These are phyloP conservation scores for Ophiostoma triangulosporum DNA, from an alignment of 2,329 filamentous ascomycete species.

Conservation along the genomic window DNA sequence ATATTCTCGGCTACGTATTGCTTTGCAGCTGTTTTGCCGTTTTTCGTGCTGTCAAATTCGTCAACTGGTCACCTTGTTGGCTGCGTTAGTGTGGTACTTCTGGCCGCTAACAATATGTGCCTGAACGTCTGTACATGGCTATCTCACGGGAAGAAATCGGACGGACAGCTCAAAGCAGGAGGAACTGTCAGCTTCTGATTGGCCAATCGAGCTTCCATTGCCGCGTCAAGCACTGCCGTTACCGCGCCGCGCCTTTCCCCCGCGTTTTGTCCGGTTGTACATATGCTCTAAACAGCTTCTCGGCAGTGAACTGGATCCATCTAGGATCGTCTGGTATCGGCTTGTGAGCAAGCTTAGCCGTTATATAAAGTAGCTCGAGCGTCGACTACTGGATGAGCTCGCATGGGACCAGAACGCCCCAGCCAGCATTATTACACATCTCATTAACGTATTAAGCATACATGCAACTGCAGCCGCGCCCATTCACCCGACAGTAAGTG, in stretches of 20 bases:
- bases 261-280: constrained; percentile 4
- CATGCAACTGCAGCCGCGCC: no score
- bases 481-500: no score
- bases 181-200: neutral
- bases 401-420: neutral
- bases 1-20: neutral
- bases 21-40: neutral
- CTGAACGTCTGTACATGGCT: neutral
- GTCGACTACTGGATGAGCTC: no score
- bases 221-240: neutral
- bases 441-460: no score
- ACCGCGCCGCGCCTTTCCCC: constrained; percentile 2
- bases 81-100: constrained; percentile 3
- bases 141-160: constrained; percentile 6
- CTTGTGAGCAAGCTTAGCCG: neutral
- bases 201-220: constrained; percentile 5
- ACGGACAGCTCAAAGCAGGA: neutral
- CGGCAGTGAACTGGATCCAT: neutral
- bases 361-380: neutral
- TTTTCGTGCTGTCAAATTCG: constrained; percentile 5
- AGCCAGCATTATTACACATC: neutral
- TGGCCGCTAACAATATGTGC: no score
- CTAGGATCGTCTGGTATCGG: neutral
- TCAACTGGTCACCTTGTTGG: neutral
- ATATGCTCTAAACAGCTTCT: neutral